Conservation (phyloP, 305 asterid genomes). For the Coffea humblotiana region DNA sequence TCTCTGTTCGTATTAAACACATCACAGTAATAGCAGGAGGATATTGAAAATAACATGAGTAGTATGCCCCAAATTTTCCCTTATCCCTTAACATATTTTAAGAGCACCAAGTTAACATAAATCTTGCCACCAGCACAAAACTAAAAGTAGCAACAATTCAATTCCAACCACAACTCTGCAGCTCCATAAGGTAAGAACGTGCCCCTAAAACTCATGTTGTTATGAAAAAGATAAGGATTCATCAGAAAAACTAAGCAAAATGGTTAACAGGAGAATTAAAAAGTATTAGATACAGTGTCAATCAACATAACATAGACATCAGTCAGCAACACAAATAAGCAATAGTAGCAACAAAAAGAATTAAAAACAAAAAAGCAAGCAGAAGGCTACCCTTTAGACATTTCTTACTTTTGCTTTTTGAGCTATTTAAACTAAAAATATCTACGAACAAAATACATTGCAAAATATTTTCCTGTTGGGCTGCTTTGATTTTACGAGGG, state of each 20-base stretch:
- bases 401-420: background rate
- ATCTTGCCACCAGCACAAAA: slow-evolving; percentile 3
- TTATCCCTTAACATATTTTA: background rate
- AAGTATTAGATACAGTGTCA: background rate
- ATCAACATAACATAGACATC: background rate
- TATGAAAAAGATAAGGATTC: background rate
- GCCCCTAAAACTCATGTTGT: background rate
- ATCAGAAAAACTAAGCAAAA: background rate
- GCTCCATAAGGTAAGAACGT: background rate
- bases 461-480: too few relatives aligned
- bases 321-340: background rate
- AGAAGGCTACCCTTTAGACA: background rate
- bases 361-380: background rate
- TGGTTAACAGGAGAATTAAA: background rate
- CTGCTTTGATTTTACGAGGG: too few relatives aligned
- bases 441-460: background rate
- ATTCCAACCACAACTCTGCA: background rate
- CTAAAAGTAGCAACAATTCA: background rate
- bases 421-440: background rate
- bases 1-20: background rate
- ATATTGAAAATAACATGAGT: background rate
- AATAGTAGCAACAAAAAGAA: background rate
- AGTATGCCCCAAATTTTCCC: background rate
- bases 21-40: background rate
- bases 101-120: background rate